phyloP scores from a whole-genome alignment of 2,329 filamentous ascomycete species.

The Penicillium hesseltinei region DNA sequence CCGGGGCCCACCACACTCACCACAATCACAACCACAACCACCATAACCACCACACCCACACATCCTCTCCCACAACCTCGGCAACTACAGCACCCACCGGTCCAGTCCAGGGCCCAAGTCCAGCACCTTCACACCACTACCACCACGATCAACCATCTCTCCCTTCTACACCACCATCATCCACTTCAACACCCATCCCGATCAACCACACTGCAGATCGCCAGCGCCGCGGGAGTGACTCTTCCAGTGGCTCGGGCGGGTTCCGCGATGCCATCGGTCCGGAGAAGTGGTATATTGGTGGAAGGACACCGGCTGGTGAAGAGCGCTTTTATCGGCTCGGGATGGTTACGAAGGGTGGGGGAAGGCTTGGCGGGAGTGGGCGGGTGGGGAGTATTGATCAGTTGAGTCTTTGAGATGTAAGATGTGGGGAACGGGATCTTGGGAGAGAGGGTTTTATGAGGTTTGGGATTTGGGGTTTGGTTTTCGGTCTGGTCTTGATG shows the following conservation, averaged over 20 bases:
- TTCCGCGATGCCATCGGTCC: conserved; percentile 48
- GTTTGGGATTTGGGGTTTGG: neutral
- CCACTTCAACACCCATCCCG: conserved; percentile 39
- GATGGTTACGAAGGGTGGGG: conserved; percentile 47
- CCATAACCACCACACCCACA: conserved; percentile 3
- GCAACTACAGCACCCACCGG: conserved; percentile 7
- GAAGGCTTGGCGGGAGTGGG: conserved; percentile 41
- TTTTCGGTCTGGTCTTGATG: neutral
- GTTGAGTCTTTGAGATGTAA: conserved; percentile 44
- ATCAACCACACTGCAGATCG: conserved; percentile 38
- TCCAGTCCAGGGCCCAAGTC: conserved; percentile 26
- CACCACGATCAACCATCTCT: conserved; percentile 33
- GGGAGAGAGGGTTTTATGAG: neutral
- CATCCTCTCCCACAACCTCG: conserved; percentile 17
- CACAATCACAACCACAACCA: conserved; percentile 36
- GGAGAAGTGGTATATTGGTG: conserved; percentile 54
- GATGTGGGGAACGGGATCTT: neutral
- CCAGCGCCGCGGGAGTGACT: conserved; percentile 48
- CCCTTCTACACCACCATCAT: conserved; percentile 34
- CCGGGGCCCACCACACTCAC: conserved; percentile 18
- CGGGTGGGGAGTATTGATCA: conserved; percentile 50
- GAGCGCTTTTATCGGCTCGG: conserved; percentile 50
- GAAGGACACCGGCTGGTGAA: conserved; percentile 47
- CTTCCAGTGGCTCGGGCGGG: conserved; percentile 47
- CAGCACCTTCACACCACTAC: conserved; percentile 37